Base-by-base conservation (phyloP, 1,284 basidiomycete genomes). In the Kwoniella shivajii region DNA sequence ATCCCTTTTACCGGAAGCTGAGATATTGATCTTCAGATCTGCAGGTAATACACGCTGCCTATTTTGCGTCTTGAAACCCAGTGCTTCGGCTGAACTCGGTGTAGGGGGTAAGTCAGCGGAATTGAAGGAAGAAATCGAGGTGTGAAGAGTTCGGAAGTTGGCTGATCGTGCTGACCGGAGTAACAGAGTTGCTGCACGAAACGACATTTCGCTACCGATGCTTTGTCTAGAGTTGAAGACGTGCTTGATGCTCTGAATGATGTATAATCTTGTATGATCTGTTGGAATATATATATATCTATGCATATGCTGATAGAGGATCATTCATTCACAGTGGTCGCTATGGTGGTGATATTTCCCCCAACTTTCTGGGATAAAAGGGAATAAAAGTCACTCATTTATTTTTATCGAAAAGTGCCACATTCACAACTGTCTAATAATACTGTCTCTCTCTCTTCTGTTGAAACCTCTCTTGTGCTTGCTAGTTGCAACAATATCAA, bases 321-420 rank as follows among this genome's bases (percentile, higher is more conserved):
- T 24, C 6, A 18, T 26, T 7, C 27, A 30, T 9, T 18, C n/a
- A n/a, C n/a, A n/a, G n/a, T n/a, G n/a, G n/a, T n/a, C n/a, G n/a
- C n/a, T n/a, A n/a, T n/a, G n/a, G n/a, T n/a, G n/a, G n/a, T n/a
- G 44, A 11, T 18, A n/a, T n/a, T n/a, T n/a, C n/a, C n/a, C n/a
- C 51, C 18, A 46, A 63, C 51, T 54, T 58, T 61, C 24, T 65
- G 59, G 65, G 65, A 67, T 61, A 59, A 67, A 67, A 50, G 52
- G 54, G 2, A 18, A 14, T 14, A 54, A 64, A 56, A 6, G 14
- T 42, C 14, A 16, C 37, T 50, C n/a, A 56, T 42, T 56, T 58
- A 51, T 54, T 49, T 55, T 44, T 5, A 13, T 18, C 22, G 16
- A 14, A 29, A 27, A 27, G 26, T 57, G 54, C 59, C 59, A 61